Evolutionary conservation across 176 grass and related monocot species (phyloP), one percentile per base, ranked within the genome.

Genomic region (Avena sativa): DNA sequence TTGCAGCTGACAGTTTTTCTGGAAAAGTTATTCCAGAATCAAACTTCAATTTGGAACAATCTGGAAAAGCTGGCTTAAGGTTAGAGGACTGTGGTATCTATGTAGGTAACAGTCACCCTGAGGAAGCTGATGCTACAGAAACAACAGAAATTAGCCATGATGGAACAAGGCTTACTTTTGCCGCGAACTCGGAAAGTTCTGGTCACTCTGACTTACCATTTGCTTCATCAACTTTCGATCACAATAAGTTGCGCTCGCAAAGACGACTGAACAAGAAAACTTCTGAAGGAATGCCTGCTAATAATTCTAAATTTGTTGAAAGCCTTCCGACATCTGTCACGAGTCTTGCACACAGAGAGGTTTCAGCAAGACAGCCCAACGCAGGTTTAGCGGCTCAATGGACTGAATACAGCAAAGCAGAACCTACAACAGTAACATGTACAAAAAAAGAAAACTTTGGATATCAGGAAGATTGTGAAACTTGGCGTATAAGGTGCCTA

Each of bases 401-500:
- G 78, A 86, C 63, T 68, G 77, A 90, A 62, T 79, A 83, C 79
- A 81, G 5, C 19, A 84, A 80, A 90, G 12, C 66, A 72, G 83
- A 87, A 84, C 73, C 63, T 81, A 77, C 88, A 47, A 66, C 44
- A 71, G 16, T 60, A 60, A 51, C 44, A 74, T 61, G 13, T 61
- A 79, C 75, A 76, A 46, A 38, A 85, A 71, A 12, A 67, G 80
- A 85, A 55, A 85, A 82, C 78, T 71, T 78, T 87, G 74, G 49
- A 40, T 71, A 76, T 23, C 80, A 82, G 47, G 93, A 90, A 57
- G 81, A 76, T 71, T 95, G 93, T 80, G 86, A 95, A 80, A 65
- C 47, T 72, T 95, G 90, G 93, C 93, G 88, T 74, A 72, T 92
- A 61, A 95, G 93, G 93, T 95, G 67, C 63, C 44, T 78, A 47